Evolutionary conservation across 108 stramenopile genomes (phyloP), one percentile per base, ranked within the genome.

Genomic region (Cyclotella sp.): DNA sequence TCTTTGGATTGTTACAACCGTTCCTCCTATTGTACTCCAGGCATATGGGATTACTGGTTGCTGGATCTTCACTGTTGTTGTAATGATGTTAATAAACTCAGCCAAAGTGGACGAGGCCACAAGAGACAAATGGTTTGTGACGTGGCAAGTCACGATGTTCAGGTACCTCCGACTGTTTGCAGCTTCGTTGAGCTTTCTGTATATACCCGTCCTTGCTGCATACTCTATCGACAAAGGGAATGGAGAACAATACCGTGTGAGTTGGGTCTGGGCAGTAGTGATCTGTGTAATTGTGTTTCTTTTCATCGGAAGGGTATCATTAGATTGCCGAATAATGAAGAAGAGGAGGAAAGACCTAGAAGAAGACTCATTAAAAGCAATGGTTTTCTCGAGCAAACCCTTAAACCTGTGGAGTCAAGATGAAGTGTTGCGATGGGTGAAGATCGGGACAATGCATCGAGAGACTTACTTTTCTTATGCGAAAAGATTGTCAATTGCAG

Each of bases 401-500:
- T 24, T 57, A 8, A 57, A 24, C n/a, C 24, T 57, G 55, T 57
- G 55, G 55, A 57, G 24, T 12, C 22, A 57, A 57, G 55, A 57
- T 2, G 55, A 57, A 26, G 55, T 57, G 3, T 12, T 57, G 12
- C n/a, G 55, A 2, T 57, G 55, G 55, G 22, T 57, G 2, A 57
- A 24, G n/a, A 57, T 57, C 24, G 55, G 55, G 12, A 24, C 55
- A 24, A 57, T 57, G 55, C 24, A 26, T 57, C n/a, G 24, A 12
- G 55, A 57, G 12, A 22, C 55, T 4, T 57, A 57, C 24, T 57
- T 57, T 57, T 26, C 55, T 19, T 4, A 57, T 4, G n/a, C 55
- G 19, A 57, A 57, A 24, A 19, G 55, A 57, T 24, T 57, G n/a
- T 57, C 55, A 19, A 57, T 57, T 57, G 55, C 55, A 1, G 55